Evolutionary conservation across 371 early-diverging fungal genomes (phyloP).

Genomic region (Zychaea mexicana): DNA sequence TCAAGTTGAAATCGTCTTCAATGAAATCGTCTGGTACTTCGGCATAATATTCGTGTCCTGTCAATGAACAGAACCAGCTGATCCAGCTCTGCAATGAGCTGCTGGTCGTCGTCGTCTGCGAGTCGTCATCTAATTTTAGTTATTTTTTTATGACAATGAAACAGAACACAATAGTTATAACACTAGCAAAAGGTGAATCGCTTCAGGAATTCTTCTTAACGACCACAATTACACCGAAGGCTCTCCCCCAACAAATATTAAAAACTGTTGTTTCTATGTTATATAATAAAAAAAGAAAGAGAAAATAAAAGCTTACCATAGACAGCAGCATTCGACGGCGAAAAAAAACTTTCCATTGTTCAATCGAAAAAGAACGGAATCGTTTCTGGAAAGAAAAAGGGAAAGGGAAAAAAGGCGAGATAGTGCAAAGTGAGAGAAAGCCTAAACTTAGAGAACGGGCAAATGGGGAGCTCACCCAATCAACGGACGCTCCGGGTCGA

Average conservation of each 20-base stretch:
- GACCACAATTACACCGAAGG: no score
- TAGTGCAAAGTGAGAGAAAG: no score
- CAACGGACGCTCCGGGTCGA: no score
- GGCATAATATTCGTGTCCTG: slow-evolving; percentile 84
- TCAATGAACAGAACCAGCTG: slow-evolving; percentile 84
- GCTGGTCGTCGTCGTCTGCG: slow-evolving; percentile 17
- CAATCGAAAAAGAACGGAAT: neutral
- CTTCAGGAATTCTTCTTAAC: no score
- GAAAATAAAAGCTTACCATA: neutral
- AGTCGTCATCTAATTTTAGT: slow-evolving; percentile 17
- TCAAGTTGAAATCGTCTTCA: slow-evolving; percentile 93
- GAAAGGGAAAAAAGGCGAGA: neutral
- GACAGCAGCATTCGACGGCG: slow-evolving; percentile 2
- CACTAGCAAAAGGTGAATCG: neutral
- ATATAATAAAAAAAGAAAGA: no score
- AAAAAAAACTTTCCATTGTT: slow-evolving; percentile 5
- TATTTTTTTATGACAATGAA: neutral
- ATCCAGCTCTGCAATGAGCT: slow-evolving; percentile 70
- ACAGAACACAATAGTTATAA: neutral
- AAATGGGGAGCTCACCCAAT: no score
- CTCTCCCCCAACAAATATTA: no score
- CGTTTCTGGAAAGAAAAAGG: neutral
- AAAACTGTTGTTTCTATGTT: no score
- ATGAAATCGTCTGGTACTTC: slow-evolving; percentile 89
- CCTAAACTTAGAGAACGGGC: no score